Base-by-base conservation (phyloP, 495 filamentous ascomycete species). In the Tuber brumale region DNA sequence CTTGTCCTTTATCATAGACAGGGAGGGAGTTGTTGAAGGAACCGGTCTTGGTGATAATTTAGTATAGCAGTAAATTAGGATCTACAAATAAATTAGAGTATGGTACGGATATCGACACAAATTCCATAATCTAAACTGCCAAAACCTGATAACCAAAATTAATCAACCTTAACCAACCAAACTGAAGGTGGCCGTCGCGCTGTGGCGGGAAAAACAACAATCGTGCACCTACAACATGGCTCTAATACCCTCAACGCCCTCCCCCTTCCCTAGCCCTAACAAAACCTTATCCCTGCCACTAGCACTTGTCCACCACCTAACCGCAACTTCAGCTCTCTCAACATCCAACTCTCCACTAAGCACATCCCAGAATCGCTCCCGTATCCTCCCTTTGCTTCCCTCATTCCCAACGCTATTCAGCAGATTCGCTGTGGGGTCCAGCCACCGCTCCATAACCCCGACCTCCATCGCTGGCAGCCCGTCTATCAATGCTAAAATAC, bases 321-420 rank as follows among this genome's bases (percentile, higher is more conserved):
- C 91, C 75, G 91, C 95, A 70, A 92, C 86, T 71, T 91, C 90
- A 16, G 92, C 90, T 41, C 93, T 87, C 80, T 97, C 92, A 70
- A 97, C 89, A 85, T 97, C 94, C 91, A 97, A 95, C 85, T 97
- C 94, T 12, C 95, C 94, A 76, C 88, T 89, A 66, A 98, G 76
- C 2, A 93, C 87, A 71, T 97, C 90, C 94, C 94, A 97, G 83
- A 97, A 93, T 70, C 94, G 87, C 78, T 89, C 87, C 78, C 90
- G 89, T 72, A 90, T 92, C n/a, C 85, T 82, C 44, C 90, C 87
- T 46, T 90, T 86, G 87, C 94, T 90, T 6, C 81, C 79, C 0
- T 86, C 83, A 75, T 94, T 90, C 1, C 85, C 80, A 71, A 97
- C 88, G 1, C 77, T 79, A 76, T 91, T 90, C 66, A 96, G 84